phyloP scores from a whole-genome alignment of 352 stramenopile species.

The Globisporangium viniferum region DNA sequence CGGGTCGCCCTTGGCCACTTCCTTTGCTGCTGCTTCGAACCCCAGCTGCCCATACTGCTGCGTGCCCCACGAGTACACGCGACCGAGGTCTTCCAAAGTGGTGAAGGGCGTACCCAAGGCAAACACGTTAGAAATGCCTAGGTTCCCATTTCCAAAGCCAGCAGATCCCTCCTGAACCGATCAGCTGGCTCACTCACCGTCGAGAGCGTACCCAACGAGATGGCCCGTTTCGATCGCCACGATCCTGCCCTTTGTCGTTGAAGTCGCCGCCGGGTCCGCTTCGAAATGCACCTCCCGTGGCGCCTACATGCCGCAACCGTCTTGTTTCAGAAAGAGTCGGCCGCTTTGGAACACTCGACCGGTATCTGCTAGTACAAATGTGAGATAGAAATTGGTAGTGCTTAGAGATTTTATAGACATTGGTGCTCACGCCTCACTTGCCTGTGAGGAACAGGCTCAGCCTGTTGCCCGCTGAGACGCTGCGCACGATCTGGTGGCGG shows the following conservation, averaged over 20 bases:
- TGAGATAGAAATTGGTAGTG: no score
- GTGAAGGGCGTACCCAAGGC: neutral
- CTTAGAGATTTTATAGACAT: no score
- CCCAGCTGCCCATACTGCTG: conserved; percentile 59
- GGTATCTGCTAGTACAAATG: conserved; percentile 16
- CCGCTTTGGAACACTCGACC: conserved; percentile 48
- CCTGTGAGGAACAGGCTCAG: conserved; percentile 60
- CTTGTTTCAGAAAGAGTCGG: conserved; percentile 48
- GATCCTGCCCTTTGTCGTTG: conserved; percentile 18
- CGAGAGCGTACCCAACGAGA: conserved; percentile 53
- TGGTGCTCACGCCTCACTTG: no score
- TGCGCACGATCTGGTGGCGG: conserved; percentile 29
- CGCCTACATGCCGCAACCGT: conserved; percentile 54
- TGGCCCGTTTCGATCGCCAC: conserved; percentile 46
- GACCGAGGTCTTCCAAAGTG: conserved; percentile 29
- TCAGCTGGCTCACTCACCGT: conserved; percentile 25
- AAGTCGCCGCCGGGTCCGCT: neutral
- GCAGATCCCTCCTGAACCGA: neutral
- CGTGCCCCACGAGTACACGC: conserved; percentile 57
- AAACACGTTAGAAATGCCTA: neutral
- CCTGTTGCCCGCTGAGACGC: conserved; percentile 46
- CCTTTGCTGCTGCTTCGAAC: conserved; percentile 12
- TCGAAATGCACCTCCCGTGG: conserved; percentile 29
- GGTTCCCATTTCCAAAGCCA: neutral
- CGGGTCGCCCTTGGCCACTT: neutral